These are phyloP conservation scores for Rhodotorula paludigena DNA, from an alignment of 768 basidiomycete genomes.

Conservation along the genomic window DNA sequence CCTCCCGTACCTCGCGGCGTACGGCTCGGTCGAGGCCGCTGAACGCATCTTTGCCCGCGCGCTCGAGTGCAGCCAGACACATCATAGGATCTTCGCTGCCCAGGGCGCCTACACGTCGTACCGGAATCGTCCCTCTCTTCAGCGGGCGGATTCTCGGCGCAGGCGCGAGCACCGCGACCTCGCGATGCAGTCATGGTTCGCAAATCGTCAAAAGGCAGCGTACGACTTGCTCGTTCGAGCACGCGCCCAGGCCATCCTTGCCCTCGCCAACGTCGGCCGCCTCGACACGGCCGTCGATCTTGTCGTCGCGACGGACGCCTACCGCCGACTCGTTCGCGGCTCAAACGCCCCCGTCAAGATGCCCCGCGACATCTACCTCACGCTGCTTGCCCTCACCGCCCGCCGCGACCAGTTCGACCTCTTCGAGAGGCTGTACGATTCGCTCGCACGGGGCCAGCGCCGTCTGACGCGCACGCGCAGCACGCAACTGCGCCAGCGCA, in stretches of 20 bases:
- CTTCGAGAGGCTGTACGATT: constrained; percentile 3
- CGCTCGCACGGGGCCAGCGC: background rate
- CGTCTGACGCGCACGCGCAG: constrained; percentile 3
- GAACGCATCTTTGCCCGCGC: background rate
- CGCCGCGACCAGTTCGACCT: constrained; percentile 8
- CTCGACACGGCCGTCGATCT: constrained; percentile 8
- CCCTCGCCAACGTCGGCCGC: background rate
- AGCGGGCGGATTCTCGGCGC: background rate
- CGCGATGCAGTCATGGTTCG: constrained; percentile 2
- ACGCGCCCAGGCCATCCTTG: background rate
- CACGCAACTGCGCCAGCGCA: background rate
- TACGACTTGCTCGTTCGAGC: background rate
- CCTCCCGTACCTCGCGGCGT: background rate
- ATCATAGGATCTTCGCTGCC: background rate
- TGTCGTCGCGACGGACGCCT: background rate
- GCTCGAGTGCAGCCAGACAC: background rate
- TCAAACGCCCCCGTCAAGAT: background rate
- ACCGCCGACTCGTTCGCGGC: background rate
- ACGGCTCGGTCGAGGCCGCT: background rate
- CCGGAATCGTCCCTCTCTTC: background rate
- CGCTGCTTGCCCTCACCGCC: background rate
- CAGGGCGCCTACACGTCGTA: background rate
- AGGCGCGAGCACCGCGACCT: no score
- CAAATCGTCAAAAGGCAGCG: background rate
- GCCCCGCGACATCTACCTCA: background rate